Evolutionary conservation across 2,329 filamentous ascomycete species (phyloP), one percentile per base, ranked within the genome.

Genomic region (Xylariaceae sp.): DNA sequence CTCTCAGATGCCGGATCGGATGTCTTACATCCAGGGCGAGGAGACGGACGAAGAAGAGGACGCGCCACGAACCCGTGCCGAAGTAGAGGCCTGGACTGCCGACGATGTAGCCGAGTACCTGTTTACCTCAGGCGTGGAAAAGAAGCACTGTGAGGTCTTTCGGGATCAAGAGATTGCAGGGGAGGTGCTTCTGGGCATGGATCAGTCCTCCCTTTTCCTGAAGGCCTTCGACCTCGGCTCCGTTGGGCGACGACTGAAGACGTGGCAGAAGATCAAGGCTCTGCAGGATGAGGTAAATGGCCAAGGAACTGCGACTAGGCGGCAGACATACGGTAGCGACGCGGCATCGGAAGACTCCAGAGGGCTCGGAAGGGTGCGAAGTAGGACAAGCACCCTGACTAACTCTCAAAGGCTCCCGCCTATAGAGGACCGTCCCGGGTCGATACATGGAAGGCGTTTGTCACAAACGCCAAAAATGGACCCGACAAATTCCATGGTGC

Each of bases 11-110:
- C 80, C 80, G 41, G 79, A 83, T 47, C 78, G 88, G 24, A 64
- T 90, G 48, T 94, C 90, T 2, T 94, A 94, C 56, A 90, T 96
- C 42, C 83, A 92, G 45, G 92, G 90, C 23, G 83, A 94, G 43
- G 90, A 95, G 59, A 95, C 89, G 2, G 90, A 96, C 49, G 88
- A 95, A 51, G 92, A 96, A 57, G 87, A 92, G 49, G 79, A 83
- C 19, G 70, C 64, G 10, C 53, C 72, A n/a, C 79, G 87, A 46
- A 83, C 66, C 10, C 66, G 70, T 12, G 66, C 74, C 21, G 83
- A 95, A 55, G 87, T 98, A 16, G 75, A 80, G 50, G 59, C 65
- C 3, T 98, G 92, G 92, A 77, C 72, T 18, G 76, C 88, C 1
- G 75, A 78, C 43, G 77, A 92, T 40, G 90, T 95, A 14, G 86